Base-by-base conservation (phyloP, 352 stramenopile species). In the Thraustochytrium striatum region DNA sequence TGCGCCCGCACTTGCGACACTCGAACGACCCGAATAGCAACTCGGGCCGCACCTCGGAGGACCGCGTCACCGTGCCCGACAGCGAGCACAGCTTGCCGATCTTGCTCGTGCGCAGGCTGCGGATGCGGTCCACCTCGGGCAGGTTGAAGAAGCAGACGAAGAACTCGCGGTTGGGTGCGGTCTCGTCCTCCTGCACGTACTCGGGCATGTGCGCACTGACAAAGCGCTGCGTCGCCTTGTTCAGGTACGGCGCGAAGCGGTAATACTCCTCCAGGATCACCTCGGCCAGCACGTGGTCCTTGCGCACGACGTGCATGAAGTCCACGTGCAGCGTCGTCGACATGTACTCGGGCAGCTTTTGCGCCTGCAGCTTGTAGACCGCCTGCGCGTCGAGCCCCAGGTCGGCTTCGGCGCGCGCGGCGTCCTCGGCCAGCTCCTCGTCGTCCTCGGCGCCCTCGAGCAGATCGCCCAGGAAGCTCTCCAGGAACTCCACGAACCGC, bases 41-140 rank as follows among this genome's bases (percentile, higher is more conserved):
- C 87, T 99, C 96, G 0, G 97, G 96, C 9, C 95, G 87, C 25
- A 99, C 96, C 72, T 99, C 96, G 0, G 91, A 97, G 16, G 95
- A 98, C 33, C 97, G 87, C 33, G 97, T 99, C 2, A 99, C 94
- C 0, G 96, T 99, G 5, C 95, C 96, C 0, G 88, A 94, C 65
- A 98, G 92, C 8, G 90, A 91, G 33, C 94, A 84, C 21, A 99
- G 87, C 57, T 93, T 87, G 41, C 95, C 95, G 84, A 99, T 96
- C 28, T 92, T 90, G 62, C 89, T 90, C 8, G 91, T 98, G 28
- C 90, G 86, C 38, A 99, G 81, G 35, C 96, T 87, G 25, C 96
- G 90, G 53, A 99, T 92, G 59, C 91, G 94, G 33, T 82, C 55
- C 25, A 82, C 79, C 19, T 55, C 65, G 1, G 32, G 84, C 16